Percentiles rank a stretch among this genome's conserved stretches.
phyloP scores from a whole-genome alignment of 257 asterid species.

The Sherardia arvensis region DNA sequence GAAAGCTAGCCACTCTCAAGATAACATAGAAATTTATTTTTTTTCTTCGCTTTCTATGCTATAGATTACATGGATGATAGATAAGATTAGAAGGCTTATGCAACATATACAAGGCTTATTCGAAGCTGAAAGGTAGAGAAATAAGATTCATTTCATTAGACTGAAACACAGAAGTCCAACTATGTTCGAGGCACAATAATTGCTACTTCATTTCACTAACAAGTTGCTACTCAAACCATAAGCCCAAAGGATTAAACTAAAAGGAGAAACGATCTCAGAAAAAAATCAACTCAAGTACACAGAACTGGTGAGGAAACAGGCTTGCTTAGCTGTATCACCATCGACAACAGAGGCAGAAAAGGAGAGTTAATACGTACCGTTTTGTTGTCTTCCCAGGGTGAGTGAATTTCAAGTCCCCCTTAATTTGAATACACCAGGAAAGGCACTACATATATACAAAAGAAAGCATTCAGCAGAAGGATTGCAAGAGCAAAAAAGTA shows the following conservation, averaged over 20 bases:
- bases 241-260: neutral
- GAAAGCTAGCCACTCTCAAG: neutral
- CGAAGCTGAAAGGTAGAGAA: neutral
- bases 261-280: neutral
- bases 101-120: neutral
- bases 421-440: slow-evolving; percentile 25
- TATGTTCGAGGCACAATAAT: neutral
- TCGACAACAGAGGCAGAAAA: neutral
- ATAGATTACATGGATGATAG: neutral
- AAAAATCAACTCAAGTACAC: neutral
- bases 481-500: neutral
- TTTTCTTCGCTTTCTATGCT: neutral
- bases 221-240: neutral
- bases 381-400: slow-evolving; percentile 7
- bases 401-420: slow-evolving; percentile 2
- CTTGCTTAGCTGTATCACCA: neutral
- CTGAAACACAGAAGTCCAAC: neutral
- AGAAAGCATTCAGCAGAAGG: slow-evolving; percentile 4
- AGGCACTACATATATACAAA: slow-evolving; percentile 29
- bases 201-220: neutral
- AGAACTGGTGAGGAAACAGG: neutral
- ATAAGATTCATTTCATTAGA: slow-evolving; percentile 2
- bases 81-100: neutral
- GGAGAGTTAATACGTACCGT: slow-evolving; percentile 9
- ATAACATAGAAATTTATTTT: neutral